Conservation (phyloP, 2,329 filamentous ascomycete species). For the Cytospora chrysosperma region DNA sequence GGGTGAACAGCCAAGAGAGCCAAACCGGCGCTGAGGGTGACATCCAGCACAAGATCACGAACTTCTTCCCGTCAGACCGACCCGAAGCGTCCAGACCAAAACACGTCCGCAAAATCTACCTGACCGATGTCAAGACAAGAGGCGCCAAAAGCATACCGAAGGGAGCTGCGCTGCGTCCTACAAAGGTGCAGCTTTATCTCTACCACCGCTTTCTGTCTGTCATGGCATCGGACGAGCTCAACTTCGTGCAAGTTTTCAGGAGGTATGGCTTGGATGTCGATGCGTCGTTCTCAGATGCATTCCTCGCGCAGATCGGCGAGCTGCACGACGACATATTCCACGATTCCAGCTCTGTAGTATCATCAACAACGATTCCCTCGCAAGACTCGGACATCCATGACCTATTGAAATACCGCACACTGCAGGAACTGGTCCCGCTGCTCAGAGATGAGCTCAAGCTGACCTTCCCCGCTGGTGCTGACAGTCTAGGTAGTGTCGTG, state of each 20-base stretch:
- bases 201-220: conserved; percentile 83
- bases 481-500: conserved; percentile 50
- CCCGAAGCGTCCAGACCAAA: conserved; percentile 4
- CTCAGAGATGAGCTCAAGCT: conserved; percentile 46
- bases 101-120: conserved; percentile 52
- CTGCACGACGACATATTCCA: conserved; percentile 66
- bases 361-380: conserved; percentile 34
- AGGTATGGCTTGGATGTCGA: conserved; percentile 70
- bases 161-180: conserved; percentile 66
- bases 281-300: conserved; percentile 71
- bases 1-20: conserved; percentile 41
- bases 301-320: conserved; percentile 71
- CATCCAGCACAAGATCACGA: conserved; percentile 39
- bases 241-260: conserved; percentile 65
- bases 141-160: conserved; percentile 62
- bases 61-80: conserved; percentile 38
- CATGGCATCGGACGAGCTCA: conserved; percentile 68
- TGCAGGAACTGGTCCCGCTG: conserved; percentile 47
- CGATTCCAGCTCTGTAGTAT: conserved; percentile 40
- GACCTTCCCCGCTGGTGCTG: conserved; percentile 53
- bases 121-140: conserved; percentile 88
- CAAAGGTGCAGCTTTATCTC: conserved; percentile 82
- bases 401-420: conserved; percentile 46
- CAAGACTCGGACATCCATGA: conserved; percentile 30
- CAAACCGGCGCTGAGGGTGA: conserved; percentile 29